Evolutionary conservation across 2,329 filamentous ascomycete species (phyloP), one percentile per base, ranked within the genome.

Genomic region (Myriosclerotinia scirpicola): DNA sequence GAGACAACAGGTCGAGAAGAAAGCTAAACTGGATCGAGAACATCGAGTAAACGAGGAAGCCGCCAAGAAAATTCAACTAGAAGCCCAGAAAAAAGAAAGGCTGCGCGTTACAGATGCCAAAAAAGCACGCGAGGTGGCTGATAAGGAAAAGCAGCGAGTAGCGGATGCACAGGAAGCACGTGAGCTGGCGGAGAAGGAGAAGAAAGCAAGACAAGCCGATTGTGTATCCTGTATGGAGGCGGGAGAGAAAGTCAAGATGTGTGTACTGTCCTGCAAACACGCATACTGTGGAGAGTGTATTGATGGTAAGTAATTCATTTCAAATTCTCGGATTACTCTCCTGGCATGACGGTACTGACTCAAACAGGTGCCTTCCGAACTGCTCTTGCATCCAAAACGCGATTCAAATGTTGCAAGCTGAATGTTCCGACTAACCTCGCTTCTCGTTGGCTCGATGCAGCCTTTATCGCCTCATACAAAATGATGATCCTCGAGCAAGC

Each of bases 401-500:
- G 53, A 11, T 73, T 73, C 55, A 67, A 69, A 66, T 73, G 70
- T 56, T 73, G 69, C 56, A 65, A 62, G 30, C 52, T 42, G 14
- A 55, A 64, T 15, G 38, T 71, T n/a, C 38, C 63, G 1, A 30
- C 56, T 14, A 44, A 1, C 17, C 42, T 17, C 22, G 50, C 40
- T 38, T 72, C 55, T 44, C 22, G 38, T 17, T 66, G 46, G 55
- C 46, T 66, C 40, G 60, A 69, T 26, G 14, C 48, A 7, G 36
- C 64, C 14, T 71, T 75, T 42, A 30, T 68, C 20, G 48, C 53
- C 17, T 65, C 67, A 34, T 76, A 75, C 36, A 54, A 65, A n/a
- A 53, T 69, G 14, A 59, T 76, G 17, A 36, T 69, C n/a, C 68
- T 73, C 12, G 74, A 76, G 54, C 69, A 73, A 26, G 55, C 48